A percentile compares a stretch with the other conserved stretches of the same genome.
These are phyloP conservation scores for Ormosia semicastrata DNA, from an alignment of 306 rosid species.

Conservation along the genomic window DNA sequence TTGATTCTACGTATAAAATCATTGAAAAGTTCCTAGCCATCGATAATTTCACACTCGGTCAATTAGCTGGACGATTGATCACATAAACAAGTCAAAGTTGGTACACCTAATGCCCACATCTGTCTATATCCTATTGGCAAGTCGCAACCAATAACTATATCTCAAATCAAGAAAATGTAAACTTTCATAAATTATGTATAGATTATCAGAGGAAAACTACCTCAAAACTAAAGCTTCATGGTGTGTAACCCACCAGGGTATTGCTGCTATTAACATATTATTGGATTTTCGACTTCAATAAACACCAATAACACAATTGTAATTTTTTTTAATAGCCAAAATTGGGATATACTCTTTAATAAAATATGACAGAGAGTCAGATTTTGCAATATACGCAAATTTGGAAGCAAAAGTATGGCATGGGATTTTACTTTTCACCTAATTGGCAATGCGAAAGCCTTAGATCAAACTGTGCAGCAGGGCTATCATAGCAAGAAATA, in stretches of 20 bases:
- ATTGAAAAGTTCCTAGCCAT: neutral
- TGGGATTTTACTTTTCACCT: neutral
- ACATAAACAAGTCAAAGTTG: conserved; percentile 36
- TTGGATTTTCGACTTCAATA: neutral
- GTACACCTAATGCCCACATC: conserved; percentile 45
- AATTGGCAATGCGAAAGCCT: neutral
- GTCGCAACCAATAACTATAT: neutral
- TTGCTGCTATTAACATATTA: neutral
- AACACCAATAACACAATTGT: neutral
- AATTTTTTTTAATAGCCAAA: neutral
- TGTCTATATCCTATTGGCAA: neutral
- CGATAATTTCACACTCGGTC: neutral
- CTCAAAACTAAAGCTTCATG: neutral
- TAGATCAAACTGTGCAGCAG: neutral
- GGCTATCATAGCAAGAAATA: neutral
- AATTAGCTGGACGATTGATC: neutral
- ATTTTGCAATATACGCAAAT: neutral
- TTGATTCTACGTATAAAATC: neutral
- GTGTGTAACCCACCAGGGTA: neutral
- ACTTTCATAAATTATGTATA: neutral
- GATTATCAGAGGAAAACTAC: neutral
- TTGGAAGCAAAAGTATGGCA: neutral
- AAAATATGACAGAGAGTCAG: neutral
- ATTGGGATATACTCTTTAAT: neutral
- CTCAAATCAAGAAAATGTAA: neutral